Evolutionary conservation across 768 basidiomycete genomes (phyloP).

Genomic region (Myochromella boudieri): DNA sequence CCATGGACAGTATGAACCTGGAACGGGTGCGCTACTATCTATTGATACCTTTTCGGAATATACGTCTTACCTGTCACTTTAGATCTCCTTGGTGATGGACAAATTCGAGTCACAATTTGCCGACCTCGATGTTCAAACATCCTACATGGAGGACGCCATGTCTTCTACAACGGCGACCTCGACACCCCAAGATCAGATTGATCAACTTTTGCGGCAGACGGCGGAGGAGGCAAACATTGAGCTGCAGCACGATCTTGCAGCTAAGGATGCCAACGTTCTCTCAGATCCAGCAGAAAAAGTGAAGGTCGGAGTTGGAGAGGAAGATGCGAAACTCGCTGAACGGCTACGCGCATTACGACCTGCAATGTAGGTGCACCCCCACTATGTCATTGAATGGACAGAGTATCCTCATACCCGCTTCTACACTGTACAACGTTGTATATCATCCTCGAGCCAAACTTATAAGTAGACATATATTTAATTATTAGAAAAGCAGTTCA

Average conservation of each 20-base stretch:
- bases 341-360: constrained; percentile 87
- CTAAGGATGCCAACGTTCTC: constrained; percentile 58
- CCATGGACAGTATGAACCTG: constrained; percentile 99
- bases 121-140: constrained; percentile 96
- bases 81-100: constrained; percentile 99
- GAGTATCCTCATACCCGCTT: neutral
- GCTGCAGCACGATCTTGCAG: constrained; percentile 84
- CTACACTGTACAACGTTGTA: constrained; percentile 5
- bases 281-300: constrained; percentile 56
- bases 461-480: constrained; percentile 4
- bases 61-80: constrained; percentile 3
- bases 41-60: neutral
- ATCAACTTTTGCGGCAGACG: constrained; percentile 85
- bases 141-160: constrained; percentile 98
- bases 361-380: constrained; percentile 43
- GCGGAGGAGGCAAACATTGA: constrained; percentile 98
- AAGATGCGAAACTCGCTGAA: constrained; percentile 81
- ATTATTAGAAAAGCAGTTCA: too few species aligned
- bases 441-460: constrained; percentile 2
- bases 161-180: constrained; percentile 87
- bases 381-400: neutral
- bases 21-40: constrained; percentile 68
- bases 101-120: constrained; percentile 97
- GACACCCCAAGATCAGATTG: constrained; percentile 97
- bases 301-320: constrained; percentile 64